Base-by-base conservation (phyloP, 306 rosid genomes). In the Sophora flavescens region DNA sequence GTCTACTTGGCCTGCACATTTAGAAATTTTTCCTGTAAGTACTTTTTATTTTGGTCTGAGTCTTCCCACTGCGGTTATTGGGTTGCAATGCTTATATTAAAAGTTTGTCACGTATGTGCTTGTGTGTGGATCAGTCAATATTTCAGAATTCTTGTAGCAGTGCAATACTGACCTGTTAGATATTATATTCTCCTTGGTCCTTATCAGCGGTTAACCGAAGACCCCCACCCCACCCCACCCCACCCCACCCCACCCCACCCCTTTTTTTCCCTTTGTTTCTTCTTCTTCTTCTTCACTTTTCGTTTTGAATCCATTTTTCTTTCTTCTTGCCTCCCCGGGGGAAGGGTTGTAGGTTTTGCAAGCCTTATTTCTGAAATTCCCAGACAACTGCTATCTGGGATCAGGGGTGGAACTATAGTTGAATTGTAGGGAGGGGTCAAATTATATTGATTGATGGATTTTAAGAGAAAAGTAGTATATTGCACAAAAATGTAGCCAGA, bases 1-100 rank as follows among this genome's bases (percentile, higher is more conserved):
- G 72, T 96, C 99, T 51, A 92, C 98, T 13, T 96, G 99, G 98
- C 98, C 97, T 48, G 98, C 98, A 18, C 97, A 96, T 87, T 79
- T 96, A 75, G 99, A 96, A 87, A 96, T 96, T 64, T 92, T 89
- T 82, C 86, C 86, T 54, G 97, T 96, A 79, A 81, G 93, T 63
- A 12, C 6, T 44, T 53, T 75, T 45, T 14, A 26, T 72, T 39
- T 61, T 28, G 16, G 17, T 39, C 45, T 38, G 47, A 15, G 35
- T 53, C 11, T 63, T 53, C 8, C 41, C 77, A 18, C 22, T 74
- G 75, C 53, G 54, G 56, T 53, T 53, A n/a, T 50, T 52, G 45
- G 12, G 30, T 63, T 83, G 75, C 44, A 45, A 48, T 70, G 78
- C 3, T 60, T 75, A 56, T 57, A 6, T 54, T 50, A 38, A 12